phyloP scores from a whole-genome alignment of 768 basidiomycete species.

The Kockovaella imperatae region DNA sequence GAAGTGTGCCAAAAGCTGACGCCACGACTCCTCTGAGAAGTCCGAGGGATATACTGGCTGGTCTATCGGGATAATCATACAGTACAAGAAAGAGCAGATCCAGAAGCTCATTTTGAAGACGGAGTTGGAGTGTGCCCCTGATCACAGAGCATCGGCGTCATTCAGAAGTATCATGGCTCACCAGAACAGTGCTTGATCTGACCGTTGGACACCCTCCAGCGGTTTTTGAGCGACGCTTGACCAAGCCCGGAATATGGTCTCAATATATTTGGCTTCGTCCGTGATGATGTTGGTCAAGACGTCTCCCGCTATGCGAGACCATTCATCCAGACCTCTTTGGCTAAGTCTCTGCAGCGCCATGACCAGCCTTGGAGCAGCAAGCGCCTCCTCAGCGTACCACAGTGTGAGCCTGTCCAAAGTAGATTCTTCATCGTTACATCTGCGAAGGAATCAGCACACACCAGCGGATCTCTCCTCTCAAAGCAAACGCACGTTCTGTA shows the following conservation, averaged over 20 bases:
- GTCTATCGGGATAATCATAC: constrained; percentile 55
- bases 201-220: constrained; percentile 40
- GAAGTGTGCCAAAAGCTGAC: constrained; percentile 31
- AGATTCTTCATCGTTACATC: constrained; percentile 43
- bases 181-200: constrained; percentile 22
- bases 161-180: constrained; percentile 9
- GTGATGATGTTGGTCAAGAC: constrained; percentile 53
- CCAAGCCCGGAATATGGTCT: constrained; percentile 58
- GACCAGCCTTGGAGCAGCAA: constrained; percentile 61
- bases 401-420: constrained; percentile 61
- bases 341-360: constrained; percentile 51
- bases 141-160: not conserved
- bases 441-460: too few species aligned
- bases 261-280: constrained; percentile 59
- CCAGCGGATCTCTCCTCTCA: too few species aligned
- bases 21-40: constrained; percentile 25
- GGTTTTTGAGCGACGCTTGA: constrained; percentile 36
- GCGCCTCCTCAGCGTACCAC: constrained; percentile 70
- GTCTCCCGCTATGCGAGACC: constrained; percentile 12
- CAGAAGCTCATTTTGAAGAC: constrained; percentile 68
- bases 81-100: constrained; percentile 85
- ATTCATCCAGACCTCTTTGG: constrained; percentile 50
- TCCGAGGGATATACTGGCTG: constrained; percentile 25
- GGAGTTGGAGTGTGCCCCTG: constrained; percentile 46
- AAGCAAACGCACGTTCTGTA: constrained; percentile 49